These are phyloP conservation scores for Alloteropsis semialata DNA, from an alignment of 176 grass and related monocot species.

Conservation along the genomic window DNA sequence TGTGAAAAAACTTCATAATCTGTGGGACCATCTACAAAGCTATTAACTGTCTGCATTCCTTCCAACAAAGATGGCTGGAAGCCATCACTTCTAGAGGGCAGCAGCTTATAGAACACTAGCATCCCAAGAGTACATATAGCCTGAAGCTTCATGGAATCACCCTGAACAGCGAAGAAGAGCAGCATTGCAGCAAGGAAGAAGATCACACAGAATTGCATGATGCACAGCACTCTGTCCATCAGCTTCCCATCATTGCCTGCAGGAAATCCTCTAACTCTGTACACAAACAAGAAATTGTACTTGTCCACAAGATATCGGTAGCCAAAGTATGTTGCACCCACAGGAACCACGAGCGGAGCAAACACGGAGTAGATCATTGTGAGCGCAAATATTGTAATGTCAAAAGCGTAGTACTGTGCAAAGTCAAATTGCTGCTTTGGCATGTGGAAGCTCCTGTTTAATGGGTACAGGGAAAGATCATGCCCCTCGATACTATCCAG, in stretches of 20 bases:
- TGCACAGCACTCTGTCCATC: conserved; percentile 92
- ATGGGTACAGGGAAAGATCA: conserved; percentile 83
- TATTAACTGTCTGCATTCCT: conserved; percentile 91
- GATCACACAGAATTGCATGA: conserved; percentile 97
- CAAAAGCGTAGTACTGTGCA: conserved; percentile 97
- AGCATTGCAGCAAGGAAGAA: conserved; percentile 94
- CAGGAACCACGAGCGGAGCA: conserved; percentile 83
- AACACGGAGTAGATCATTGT: conserved; percentile 98
- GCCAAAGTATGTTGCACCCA: conserved; percentile 91
- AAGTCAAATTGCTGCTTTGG: conserved; percentile 97
- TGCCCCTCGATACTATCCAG: conserved; percentile 66
- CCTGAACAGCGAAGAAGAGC: conserved; percentile 84
- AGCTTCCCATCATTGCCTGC: conserved; percentile 95
- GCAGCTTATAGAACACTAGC: conserved; percentile 80
- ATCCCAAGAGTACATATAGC: conserved; percentile 86
- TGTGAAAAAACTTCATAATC: conserved; percentile 98
- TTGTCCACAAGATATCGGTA: conserved; percentile 99
- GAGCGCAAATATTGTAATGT: conserved; percentile 96
- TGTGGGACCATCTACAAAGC: conserved; percentile 86
- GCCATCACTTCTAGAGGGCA: conserved; percentile 71
- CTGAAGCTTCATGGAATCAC: conserved; percentile 87
- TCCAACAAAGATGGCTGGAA: conserved; percentile 83
- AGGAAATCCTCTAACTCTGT: conserved; percentile 92
- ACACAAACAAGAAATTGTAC: conserved; percentile 98
- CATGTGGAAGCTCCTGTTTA: conserved; percentile 88